Conservation (phyloP, 768 basidiomycete species). For the Cytidiella melzeri region DNA sequence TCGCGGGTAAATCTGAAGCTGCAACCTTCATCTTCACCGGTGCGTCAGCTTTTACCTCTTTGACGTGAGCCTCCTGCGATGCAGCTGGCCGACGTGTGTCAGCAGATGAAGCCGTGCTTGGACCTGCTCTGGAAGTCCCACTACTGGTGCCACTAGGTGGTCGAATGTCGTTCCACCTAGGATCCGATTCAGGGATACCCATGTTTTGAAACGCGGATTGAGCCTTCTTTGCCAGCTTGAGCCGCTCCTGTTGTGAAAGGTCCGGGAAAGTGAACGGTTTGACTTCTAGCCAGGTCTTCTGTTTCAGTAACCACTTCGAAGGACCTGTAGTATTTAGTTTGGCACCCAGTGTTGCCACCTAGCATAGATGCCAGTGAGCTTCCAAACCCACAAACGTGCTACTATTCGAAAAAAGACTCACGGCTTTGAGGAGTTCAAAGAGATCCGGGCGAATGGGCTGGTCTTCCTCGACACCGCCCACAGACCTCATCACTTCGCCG, state of each 20-base stretch:
- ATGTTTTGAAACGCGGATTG: slow-evolving; percentile 42
- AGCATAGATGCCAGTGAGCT: too few relatives aligned
- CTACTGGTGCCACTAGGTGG: slow-evolving; percentile 1
- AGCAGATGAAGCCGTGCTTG: background rate
- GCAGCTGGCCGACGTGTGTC: slow-evolving; percentile 41
- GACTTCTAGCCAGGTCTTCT: slow-evolving; percentile 58
- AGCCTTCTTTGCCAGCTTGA: slow-evolving; percentile 45
- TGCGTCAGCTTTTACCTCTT: slow-evolving; percentile 10
- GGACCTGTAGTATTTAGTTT: slow-evolving; percentile 15
- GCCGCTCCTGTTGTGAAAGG: slow-evolving; percentile 42
- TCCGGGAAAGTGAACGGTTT: slow-evolving; percentile 59
- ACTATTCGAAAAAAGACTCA: too few relatives aligned
- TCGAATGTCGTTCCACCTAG: slow-evolving; percentile 53
- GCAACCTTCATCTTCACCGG: slow-evolving; percentile 13
- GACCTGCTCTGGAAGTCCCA: background rate
- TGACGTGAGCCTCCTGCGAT: slow-evolving; percentile 22
- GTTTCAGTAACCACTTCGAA: slow-evolving; percentile 48
- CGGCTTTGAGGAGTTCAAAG: slow-evolving; percentile 44
- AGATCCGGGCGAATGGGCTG: slow-evolving; percentile 26
- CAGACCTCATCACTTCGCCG: slow-evolving; percentile 32
- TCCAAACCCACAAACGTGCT: too few relatives aligned
- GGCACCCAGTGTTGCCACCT: too few relatives aligned
- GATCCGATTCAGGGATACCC: slow-evolving; percentile 53
- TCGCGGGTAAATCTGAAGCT: slow-evolving; percentile 33
- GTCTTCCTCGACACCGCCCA: slow-evolving; percentile 39